Percentiles rank a stretch among this genome's conserved stretches.
These are phyloP conservation scores for Plasmodium gonderi DNA, from an alignment of 169 alveolate genomes.

Conservation along the genomic window DNA sequence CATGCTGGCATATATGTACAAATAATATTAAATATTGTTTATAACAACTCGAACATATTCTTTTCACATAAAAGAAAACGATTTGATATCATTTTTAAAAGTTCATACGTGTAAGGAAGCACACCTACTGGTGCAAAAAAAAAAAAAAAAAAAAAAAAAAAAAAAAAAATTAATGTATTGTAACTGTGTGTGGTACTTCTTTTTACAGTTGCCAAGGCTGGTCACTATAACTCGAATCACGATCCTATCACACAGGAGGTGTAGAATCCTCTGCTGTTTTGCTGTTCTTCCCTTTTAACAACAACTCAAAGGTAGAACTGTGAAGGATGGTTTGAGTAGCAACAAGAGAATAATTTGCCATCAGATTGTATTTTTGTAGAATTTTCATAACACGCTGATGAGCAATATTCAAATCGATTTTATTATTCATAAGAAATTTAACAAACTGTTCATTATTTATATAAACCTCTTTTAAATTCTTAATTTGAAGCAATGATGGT, in stretches of 20 bases:
- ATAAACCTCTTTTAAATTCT: constrained; percentile 61
- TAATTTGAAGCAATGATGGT: constrained; percentile 18
- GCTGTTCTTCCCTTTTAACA: constrained; percentile 1
- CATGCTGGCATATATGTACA: not conserved
- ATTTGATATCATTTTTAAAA: too few species aligned
- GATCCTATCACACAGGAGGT: not conserved
- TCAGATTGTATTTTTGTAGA: constrained; percentile 35
- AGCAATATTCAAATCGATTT: constrained; percentile 68
- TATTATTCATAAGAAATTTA: constrained; percentile 43
- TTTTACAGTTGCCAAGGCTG: not conserved
- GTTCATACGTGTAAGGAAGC: too few species aligned
- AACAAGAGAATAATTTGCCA: constrained; percentile 69
- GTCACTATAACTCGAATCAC: not conserved
- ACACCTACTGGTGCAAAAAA: not conserved
- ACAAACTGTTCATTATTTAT: constrained; percentile 48
- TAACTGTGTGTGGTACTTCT: not conserved
- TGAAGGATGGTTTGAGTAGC: constrained; percentile 62
- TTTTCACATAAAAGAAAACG: too few species aligned
- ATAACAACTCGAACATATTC: too few species aligned
- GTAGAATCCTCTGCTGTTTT: not conserved
- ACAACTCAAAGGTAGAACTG: constrained; percentile 21
- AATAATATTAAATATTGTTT: too few species aligned
- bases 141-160: not conserved
- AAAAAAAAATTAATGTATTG: not conserved
- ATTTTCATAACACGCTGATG: constrained; percentile 60